Percentiles rank a stretch among this genome's conserved stretches.
Conservation (phyloP, 1,284 basidiomycete species). For the Sparassis latifolia region DNA sequence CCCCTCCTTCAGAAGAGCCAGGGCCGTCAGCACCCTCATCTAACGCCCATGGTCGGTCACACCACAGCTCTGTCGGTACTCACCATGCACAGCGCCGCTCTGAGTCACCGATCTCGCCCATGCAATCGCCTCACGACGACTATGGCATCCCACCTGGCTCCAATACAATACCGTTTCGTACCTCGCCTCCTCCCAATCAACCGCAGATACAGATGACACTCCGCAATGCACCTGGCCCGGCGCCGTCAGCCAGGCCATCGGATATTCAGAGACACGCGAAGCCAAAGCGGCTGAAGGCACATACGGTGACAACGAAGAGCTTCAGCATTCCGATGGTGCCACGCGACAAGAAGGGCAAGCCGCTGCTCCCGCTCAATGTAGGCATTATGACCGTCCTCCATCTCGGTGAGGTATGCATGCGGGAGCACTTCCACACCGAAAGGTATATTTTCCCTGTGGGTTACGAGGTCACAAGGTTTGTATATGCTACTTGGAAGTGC, state of each 20-base stretch:
- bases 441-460: slow-evolving; percentile 81
- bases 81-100: slow-evolving; percentile 15
- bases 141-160: slow-evolving; percentile 8
- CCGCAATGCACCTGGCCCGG: slow-evolving; percentile 15
- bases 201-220: slow-evolving; percentile 24
- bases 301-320: slow-evolving; percentile 69
- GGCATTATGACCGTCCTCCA: slow-evolving; percentile 76
- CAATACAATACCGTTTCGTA: slow-evolving; percentile 1
- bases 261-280: slow-evolving; percentile 45
- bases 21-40: slow-evolving; percentile 9
- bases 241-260: slow-evolving; percentile 27
- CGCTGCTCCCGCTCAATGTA: slow-evolving; percentile 67
- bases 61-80: background rate
- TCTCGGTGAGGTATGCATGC: slow-evolving; percentile 68
- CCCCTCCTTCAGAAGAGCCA: slow-evolving; percentile 15
- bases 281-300: slow-evolving; percentile 70
- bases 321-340: slow-evolving; percentile 71
- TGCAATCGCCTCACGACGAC: slow-evolving; percentile 20
- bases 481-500: background rate
- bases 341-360: slow-evolving; percentile 58
- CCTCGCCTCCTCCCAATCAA: slow-evolving; percentile 11
- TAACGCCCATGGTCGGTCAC: slow-evolving; percentile 1
- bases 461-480: slow-evolving; percentile 70
- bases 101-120: slow-evolving; percentile 21
- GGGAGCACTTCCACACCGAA: slow-evolving; percentile 78